phyloP scores from a whole-genome alignment of 352 stramenopile genomes.

The Pythium phragmitis region DNA sequence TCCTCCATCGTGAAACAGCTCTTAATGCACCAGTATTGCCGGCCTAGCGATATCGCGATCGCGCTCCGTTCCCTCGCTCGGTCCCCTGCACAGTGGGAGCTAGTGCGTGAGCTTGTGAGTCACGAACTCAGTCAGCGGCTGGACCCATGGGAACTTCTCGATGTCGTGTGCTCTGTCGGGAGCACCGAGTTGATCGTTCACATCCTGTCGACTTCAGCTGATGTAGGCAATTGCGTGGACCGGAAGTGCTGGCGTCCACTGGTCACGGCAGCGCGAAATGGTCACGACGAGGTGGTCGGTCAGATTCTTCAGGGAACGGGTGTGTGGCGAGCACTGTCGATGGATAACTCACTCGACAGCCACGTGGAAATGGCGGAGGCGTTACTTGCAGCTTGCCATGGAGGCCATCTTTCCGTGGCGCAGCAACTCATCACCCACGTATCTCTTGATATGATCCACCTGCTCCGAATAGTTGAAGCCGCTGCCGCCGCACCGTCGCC shows the following conservation, averaged over 20 bases:
- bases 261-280: constrained; percentile 20
- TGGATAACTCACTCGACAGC: neutral
- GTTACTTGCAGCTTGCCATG: constrained; percentile 26
- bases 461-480: constrained; percentile 20
- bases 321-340: neutral
- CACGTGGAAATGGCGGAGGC: constrained; percentile 19
- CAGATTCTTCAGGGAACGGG: constrained; percentile 10
- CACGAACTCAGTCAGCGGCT: neutral
- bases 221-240: neutral
- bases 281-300: constrained; percentile 18
- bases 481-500: constrained; percentile 6
- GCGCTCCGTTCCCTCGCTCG: constrained; percentile 11
- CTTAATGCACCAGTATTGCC: constrained; percentile 9
- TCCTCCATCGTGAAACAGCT: constrained; percentile 7
- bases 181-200: constrained; percentile 2
- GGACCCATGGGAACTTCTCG: constrained; percentile 18
- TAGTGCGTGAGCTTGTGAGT: neutral
- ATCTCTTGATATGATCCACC: constrained; percentile 14
- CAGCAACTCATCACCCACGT: constrained; percentile 18
- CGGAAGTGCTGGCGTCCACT: constrained; percentile 23
- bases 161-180: constrained; percentile 16
- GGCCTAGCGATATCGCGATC: constrained; percentile 5
- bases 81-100: neutral
- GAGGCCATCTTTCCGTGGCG: constrained; percentile 9
- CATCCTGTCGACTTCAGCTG: neutral